Evolutionary conservation across 805 yeast species (phyloP).

Genomic region (Danielia oregonensis): DNA sequence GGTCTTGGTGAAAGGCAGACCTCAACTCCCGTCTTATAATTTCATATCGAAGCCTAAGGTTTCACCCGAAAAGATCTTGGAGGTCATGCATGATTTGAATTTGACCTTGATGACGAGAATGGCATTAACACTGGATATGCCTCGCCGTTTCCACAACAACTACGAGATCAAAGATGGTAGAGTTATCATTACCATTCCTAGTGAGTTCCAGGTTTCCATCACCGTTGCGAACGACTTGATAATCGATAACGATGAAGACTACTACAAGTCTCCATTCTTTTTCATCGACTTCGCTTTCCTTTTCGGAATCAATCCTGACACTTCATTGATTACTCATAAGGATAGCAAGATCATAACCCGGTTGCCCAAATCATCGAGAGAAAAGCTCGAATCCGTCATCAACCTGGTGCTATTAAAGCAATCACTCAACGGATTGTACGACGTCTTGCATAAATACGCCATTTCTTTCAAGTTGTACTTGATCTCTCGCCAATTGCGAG

Average conservation of each 20-base stretch:
- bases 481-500: constrained; percentile 54
- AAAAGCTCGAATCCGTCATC: constrained; percentile 50
- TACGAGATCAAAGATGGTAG: constrained; percentile 75
- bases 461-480: constrained; percentile 62
- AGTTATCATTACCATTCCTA: constrained; percentile 56
- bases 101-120: constrained; percentile 69
- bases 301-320: constrained; percentile 45
- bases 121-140: constrained; percentile 64
- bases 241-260: constrained; percentile 47
- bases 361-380: constrained; percentile 29
- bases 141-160: constrained; percentile 52
- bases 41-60: constrained; percentile 49
- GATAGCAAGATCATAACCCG: constrained; percentile 23
- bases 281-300: constrained; percentile 72
- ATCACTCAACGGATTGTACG: constrained; percentile 53
- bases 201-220: constrained; percentile 58
- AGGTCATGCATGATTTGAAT: constrained; percentile 65
- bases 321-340: constrained; percentile 27
- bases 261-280: constrained; percentile 57
- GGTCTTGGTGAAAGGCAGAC: constrained; percentile 74
- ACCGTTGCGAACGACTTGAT: constrained; percentile 63
- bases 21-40: constrained; percentile 64
- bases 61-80: constrained; percentile 52
- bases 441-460: constrained; percentile 54
- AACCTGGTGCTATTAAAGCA: constrained; percentile 47